Base-by-base conservation (phyloP, 1,284 basidiomycete species). In the Irpex sp. region DNA sequence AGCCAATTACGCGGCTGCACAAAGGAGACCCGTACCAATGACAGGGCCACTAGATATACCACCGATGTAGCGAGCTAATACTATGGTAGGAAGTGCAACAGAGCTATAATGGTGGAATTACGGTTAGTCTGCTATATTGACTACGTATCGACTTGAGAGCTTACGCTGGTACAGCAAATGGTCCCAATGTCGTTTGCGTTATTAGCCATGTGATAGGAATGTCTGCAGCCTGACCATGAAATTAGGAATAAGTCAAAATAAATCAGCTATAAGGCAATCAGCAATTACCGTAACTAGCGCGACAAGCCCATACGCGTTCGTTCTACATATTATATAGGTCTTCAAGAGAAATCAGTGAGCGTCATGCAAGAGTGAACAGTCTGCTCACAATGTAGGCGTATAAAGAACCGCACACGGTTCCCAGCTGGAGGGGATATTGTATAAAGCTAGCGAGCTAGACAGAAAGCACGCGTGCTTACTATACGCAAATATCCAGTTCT, bases 151-250 rank as follows among this genome's bases (percentile, higher is more conserved):
- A 8, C 7, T 21, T 5, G 11, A 19, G 21, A 3, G 73, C 78
- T 66, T 61, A 83, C 82, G 78, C 77, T 54, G 83, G 82, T 21
- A 79, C 76, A 5, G 81, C 82, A 15, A 83, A 68, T 1, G 81
- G 78, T 13, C 78, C 73, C 13, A 81, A 70, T 1, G 69, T 71
- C 0, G 81, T 79, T 34, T 76, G 72, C 4, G 77, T 77, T 36
- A 82, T 78, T 47, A 83, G 67, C 77, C 80, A 84, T 38, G 79
- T 81, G 38, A 82, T 75, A 1, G 80, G 79, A 34, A 84, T 64
- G 65, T 84, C 83, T 19, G 79, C 77, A 3, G 76, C 67, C 81
- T 82, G n/a, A 44, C 0, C 3, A 44, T 44, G 4, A 44, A 11
- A 44, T 4, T 9, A 4, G 40, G 2, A 7, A 26, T 26, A 4